Base-by-base conservation (phyloP, 352 stramenopile species). In the Globisporangium emineosum region DNA sequence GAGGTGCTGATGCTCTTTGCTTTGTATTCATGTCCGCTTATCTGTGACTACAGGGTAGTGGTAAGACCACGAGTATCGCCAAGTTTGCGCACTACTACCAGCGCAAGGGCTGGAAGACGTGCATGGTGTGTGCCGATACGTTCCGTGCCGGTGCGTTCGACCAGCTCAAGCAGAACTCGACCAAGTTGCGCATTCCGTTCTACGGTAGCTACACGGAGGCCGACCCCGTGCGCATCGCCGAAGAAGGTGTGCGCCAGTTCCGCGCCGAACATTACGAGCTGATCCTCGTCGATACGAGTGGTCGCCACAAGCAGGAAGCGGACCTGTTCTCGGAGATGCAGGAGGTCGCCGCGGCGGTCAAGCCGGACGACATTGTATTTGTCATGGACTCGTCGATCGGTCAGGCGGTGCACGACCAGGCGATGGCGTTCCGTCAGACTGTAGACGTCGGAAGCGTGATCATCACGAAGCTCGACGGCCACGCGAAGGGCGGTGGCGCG, bases 301-400 rank as follows among this genome's bases (percentile, higher is more conserved):
- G 98, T 69, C 87, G 98, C 35, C 98, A 99, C 84, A 97, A 98
- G 71, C 98, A 99, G 77, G 97, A 99, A 67, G 76, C 90, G 1
- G 97, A 97, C 19, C 71, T 99, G 62, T 99, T 99, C 73, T 97
- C 98, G 25, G 98, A 99, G 73, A 99, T 99, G 98, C 84, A 97
- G 66, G 96, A 99, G 79, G 97, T 99, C 51, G 87, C 90, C n/a
- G 88, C 92, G 5, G 95, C 93, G 0, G 94, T 99, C 19, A 65
- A 89, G 61, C 98, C 98, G 0, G 95, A 99, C 66, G 98, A 99
- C 67, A 94, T 98, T 1, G 91, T 99, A 40, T 99, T 99, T 68
- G 97, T 99, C 40, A 99, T 99, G 93, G 97, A 99, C 86, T 98
- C 97, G 27, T 99, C 97, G 7, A 98, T 99, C 78, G 98, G 98